Conservation (phyloP, 2,329 filamentous ascomycete species). For the Aureobasidium sp. region DNA sequence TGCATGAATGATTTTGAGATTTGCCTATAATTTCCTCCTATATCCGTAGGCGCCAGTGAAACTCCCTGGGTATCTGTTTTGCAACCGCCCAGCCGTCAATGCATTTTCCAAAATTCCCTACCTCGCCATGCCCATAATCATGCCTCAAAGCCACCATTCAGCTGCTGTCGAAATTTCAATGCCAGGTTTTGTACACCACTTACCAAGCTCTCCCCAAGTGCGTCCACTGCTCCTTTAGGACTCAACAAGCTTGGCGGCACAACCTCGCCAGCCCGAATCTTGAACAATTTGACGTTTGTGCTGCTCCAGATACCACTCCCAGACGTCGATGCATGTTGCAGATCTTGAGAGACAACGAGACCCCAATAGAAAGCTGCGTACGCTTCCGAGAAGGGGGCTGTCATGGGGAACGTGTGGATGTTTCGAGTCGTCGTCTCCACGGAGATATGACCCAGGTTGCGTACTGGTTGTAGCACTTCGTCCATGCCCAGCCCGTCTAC, state of each 20-base stretch:
- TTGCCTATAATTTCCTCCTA: background rate
- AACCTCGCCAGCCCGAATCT: conserved; percentile 75
- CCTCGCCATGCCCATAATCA: background rate
- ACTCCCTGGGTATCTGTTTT: background rate
- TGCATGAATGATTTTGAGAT: background rate
- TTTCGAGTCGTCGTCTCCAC: conserved; percentile 64
- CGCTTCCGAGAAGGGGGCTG: conserved; percentile 93
- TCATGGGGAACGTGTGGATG: conserved; percentile 56
- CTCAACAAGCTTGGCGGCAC: conserved; percentile 68
- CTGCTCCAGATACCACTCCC: conserved; percentile 86
- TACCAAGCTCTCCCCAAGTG: conserved; percentile 59
- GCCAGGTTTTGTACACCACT: conserved; percentile 10
- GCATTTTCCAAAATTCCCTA: background rate
- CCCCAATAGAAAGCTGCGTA: conserved; percentile 78
- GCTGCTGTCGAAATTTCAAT: conserved; percentile 3
- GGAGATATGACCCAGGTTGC: conserved; percentile 44
- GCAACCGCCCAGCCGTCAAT: background rate
- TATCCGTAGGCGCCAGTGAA: background rate
- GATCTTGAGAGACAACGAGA: conserved; percentile 83
- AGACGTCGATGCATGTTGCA: conserved; percentile 77
- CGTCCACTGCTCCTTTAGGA: conserved; percentile 85
- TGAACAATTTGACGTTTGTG: conserved; percentile 80
- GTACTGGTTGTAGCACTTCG: conserved; percentile 22
- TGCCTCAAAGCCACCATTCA: conserved; percentile 8
- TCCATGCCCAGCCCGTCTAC: conserved; percentile 30